phyloP scores from a whole-genome alignment of 2,329 filamentous ascomycete genomes.

The Magnaporthiopsis poae region DNA sequence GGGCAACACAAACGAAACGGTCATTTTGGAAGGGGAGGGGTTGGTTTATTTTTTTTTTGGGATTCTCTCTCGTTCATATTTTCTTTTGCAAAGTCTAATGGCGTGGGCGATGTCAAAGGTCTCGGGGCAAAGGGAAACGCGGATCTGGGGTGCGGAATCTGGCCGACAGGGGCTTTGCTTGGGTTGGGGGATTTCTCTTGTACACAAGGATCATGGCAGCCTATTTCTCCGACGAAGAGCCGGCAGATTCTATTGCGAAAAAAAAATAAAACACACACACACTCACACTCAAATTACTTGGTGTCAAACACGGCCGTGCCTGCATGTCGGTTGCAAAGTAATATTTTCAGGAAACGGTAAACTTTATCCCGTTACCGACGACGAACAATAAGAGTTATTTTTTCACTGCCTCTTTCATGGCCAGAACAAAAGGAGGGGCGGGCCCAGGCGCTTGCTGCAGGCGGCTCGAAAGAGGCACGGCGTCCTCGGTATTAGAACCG shows the following conservation, averaged over 20 bases:
- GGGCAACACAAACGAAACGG: neutral
- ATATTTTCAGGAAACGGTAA: too few species aligned
- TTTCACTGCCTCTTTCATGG: too few species aligned
- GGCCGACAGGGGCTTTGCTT: too few species aligned
- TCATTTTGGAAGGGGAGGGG: neutral
- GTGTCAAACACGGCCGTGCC: too few species aligned
- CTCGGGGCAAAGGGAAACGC: neutral
- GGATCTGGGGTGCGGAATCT: too few species aligned
- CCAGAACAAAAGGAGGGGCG: too few species aligned
- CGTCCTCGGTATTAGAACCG: neutral
- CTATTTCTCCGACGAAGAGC: neutral
- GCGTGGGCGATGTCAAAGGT: neutral
- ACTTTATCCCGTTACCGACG: too few species aligned
- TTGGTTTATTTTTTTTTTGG: neutral
- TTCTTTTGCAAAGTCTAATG: neutral
- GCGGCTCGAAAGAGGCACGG: neutral
- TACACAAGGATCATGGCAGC: neutral
- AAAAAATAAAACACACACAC: neutral
- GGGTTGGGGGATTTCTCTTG: too few species aligned
- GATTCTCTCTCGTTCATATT: neutral
- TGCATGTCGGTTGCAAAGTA: too few species aligned
- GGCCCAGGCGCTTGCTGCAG: too few species aligned
- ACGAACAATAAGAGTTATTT: too few species aligned
- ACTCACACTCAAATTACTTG: neutral
- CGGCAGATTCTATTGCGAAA: too few species aligned